These are phyloP conservation scores for Symbiodinium pilosum DNA, from an alignment of 73 alveolate species.

Conservation along the genomic window DNA sequence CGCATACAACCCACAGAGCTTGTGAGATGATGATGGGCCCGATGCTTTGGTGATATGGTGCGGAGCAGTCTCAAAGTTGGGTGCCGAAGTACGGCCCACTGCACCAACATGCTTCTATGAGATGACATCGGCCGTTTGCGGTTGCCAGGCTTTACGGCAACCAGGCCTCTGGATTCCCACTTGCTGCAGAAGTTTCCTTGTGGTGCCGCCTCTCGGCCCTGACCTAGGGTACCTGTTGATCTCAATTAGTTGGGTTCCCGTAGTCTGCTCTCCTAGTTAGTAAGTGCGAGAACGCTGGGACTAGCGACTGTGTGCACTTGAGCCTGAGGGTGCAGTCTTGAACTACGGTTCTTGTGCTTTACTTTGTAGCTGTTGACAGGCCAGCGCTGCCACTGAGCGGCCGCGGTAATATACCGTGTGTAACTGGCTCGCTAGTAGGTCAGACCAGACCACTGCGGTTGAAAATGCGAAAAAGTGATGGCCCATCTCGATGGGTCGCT, in stretches of 20 bases:
- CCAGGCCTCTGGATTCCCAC: background rate
- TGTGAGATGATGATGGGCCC: too few species aligned
- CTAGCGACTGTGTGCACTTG: background rate
- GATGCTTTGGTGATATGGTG: too few species aligned
- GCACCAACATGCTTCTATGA: background rate
- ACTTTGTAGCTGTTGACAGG: background rate
- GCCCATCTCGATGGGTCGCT: too few species aligned
- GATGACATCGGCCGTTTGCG: background rate
- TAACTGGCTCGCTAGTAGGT: background rate
- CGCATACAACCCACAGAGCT: too few species aligned
- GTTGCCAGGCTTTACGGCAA: background rate
- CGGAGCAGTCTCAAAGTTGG: too few species aligned
- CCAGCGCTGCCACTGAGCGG: background rate
- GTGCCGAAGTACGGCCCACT: too few species aligned
- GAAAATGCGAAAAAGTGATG: background rate
- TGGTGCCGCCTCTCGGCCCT: background rate
- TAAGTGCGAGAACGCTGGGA: background rate
- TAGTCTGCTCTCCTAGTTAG: background rate
- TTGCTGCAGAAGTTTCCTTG: background rate
- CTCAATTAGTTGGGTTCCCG: background rate
- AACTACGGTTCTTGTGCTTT: background rate
- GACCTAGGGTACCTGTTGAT: background rate
- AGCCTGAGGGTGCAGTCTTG: background rate
- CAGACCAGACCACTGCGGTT: background rate
- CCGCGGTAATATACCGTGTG: background rate